A percentile compares a stretch with the other conserved stretches of the same genome.
These are phyloP conservation scores for Balamuthia mandrillaris DNA, from an alignment of 208 protist genomes.

Conservation along the genomic window DNA sequence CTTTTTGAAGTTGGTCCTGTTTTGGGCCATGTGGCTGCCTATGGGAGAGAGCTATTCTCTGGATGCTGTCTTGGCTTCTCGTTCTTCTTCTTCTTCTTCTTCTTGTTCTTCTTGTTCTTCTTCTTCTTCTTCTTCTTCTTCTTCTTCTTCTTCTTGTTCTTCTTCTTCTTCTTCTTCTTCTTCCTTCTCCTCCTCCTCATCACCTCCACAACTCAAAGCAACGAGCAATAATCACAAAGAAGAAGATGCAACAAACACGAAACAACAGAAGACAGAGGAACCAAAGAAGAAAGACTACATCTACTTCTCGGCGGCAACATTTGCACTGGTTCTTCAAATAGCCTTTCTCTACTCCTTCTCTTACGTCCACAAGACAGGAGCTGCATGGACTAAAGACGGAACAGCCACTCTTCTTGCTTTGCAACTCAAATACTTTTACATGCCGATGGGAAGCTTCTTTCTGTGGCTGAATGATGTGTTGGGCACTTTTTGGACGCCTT, in stretches of 20 bases:
- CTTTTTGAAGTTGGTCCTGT: too few species aligned
- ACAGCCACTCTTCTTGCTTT: constrained; percentile 32
- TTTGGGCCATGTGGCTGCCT: constrained; percentile 24
- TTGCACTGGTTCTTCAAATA: neutral
- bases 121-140: too few species aligned
- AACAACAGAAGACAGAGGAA: neutral
- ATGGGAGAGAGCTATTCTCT: constrained; percentile 8
- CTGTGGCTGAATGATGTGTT: neutral
- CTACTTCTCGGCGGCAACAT: neutral
- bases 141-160: too few species aligned
- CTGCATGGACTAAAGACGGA: neutral
- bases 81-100: too few species aligned
- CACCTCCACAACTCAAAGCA: too few species aligned
- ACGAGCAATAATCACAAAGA: neutral
- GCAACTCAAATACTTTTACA: constrained; percentile 37
- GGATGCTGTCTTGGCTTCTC: neutral
- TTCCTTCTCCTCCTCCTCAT: too few species aligned
- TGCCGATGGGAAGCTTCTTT: constrained; percentile 14
- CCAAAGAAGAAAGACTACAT: too few species aligned
- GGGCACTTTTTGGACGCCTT: neutral
- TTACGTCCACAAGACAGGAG: constrained; percentile 15
- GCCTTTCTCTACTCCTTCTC: constrained; percentile 29
- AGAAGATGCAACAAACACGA: too few species aligned
- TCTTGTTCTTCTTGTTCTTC: too few species aligned
- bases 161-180: too few species aligned